A percentile compares a stretch with the other conserved stretches of the same genome.
These are phyloP conservation scores for Annona cherimola DNA, from an alignment of 164 flowering plant genomes.

Conservation along the genomic window DNA sequence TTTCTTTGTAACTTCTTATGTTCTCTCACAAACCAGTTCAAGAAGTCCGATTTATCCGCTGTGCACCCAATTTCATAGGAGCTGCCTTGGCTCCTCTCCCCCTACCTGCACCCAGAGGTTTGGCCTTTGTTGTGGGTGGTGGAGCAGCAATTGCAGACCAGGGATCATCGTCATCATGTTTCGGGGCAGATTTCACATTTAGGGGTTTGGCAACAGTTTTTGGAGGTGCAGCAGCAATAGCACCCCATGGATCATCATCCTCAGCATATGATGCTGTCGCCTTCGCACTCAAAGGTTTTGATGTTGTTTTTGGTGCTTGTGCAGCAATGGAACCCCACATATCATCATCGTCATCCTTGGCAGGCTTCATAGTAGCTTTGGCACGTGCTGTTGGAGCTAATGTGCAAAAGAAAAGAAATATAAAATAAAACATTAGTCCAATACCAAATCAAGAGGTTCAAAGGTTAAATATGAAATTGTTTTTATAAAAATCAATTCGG, in stretches of 20 bases:
- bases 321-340: constrained; percentile 63
- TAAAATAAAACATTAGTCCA: no score
- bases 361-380: constrained; percentile 33
- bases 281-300: constrained; percentile 54
- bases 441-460: no score
- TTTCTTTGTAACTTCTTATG: neutral
- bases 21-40: constrained; percentile 47
- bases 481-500: no score
- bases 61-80: constrained; percentile 69
- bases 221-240: constrained; percentile 79
- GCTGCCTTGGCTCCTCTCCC: constrained; percentile 66
- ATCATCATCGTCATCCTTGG: constrained; percentile 28
- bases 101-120: constrained; percentile 66
- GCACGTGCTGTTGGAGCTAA: constrained; percentile 42
- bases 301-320: constrained; percentile 55
- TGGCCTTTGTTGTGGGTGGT: constrained; percentile 70
- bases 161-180: constrained; percentile 51
- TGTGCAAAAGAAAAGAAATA: neutral
- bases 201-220: constrained; percentile 47
- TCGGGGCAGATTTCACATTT: constrained; percentile 35
- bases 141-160: constrained; percentile 99
- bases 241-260: constrained; percentile 24
- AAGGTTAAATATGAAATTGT: no score
- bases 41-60: constrained; percentile 72
- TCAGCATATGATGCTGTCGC: constrained; percentile 23